Evolutionary conservation across 352 stramenopile species (phyloP).

Genomic region (Blastocystis sp.): DNA sequence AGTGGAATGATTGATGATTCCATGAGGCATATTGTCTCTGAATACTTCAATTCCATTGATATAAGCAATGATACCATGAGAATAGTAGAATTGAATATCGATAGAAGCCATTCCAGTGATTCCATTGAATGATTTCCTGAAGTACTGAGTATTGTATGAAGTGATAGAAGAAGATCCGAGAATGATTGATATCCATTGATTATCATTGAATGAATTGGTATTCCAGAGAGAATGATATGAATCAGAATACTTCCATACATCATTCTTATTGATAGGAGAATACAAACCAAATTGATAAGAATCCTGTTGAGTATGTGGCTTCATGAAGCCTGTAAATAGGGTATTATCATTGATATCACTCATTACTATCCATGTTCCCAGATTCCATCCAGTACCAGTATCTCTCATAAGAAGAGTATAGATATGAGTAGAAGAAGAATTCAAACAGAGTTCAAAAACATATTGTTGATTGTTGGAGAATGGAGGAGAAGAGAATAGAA

Average conservation of each 20-base stretch:
- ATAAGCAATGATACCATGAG: neutral
- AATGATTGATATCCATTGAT: neutral
- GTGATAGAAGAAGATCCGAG: neutral
- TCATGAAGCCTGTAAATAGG: slow-evolving; percentile 2
- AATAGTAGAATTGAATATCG: neutral
- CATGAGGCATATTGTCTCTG: neutral
- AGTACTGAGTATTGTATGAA: neutral
- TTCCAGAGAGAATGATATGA: neutral
- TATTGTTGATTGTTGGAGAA: neutral
- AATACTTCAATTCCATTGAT: slow-evolving; percentile 18
- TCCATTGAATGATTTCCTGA: slow-evolving; percentile 3
- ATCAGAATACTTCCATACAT: neutral
- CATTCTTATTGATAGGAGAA: slow-evolving; percentile 20
- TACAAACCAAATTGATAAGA: neutral
- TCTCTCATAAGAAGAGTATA: slow-evolving; percentile 22
- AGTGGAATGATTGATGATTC: neutral
- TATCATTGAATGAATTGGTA: neutral
- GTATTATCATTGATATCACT: neutral
- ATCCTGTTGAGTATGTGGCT: neutral
- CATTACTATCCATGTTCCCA: neutral
- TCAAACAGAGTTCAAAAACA: slow-evolving; percentile 16
- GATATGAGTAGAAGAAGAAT: neutral
- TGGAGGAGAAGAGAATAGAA: neutral
- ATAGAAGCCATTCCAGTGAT: neutral
- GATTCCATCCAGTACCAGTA: neutral